phyloP scores from a whole-genome alignment of 108 stramenopile genomes.

The Cyclotella choctawhatcheeana region DNA sequence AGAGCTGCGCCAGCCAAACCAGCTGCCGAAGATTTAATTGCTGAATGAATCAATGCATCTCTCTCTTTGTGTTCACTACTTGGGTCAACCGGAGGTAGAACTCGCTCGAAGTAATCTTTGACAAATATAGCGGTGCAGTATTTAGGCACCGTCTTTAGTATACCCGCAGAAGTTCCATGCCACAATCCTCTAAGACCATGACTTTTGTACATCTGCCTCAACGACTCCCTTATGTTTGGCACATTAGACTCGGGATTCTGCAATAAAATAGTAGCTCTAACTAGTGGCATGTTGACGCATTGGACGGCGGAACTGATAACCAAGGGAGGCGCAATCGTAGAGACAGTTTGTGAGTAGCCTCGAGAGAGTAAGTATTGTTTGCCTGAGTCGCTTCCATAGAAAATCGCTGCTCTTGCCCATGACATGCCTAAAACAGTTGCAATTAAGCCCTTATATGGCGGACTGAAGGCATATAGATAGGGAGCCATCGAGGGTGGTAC shows the following conservation, averaged over 20 bases:
- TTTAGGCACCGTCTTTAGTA: conserved; percentile 98
- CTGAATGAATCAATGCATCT: conserved; percentile 82
- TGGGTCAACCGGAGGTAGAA: conserved; percentile 65
- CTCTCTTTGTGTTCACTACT: conserved; percentile 59
- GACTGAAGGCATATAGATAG: conserved; percentile 90
- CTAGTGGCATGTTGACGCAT: conserved; percentile 94
- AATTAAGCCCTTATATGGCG: conserved; percentile 93
- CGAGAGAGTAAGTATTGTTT: conserved; percentile 55
- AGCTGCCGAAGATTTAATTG: conserved; percentile 86
- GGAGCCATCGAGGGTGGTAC: conserved; percentile 36
- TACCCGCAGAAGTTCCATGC: conserved; percentile 94
- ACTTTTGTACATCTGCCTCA: conserved; percentile 77
- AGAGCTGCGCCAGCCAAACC: conserved; percentile 96
- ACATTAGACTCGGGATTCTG: conserved; percentile 86
- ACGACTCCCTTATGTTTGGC: conserved; percentile 69
- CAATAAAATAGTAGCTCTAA: conserved; percentile 89
- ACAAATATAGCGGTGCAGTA: conserved; percentile 93
- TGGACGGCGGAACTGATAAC: conserved; percentile 87
- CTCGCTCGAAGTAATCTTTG: conserved; percentile 83
- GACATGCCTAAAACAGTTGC: conserved; percentile 96
- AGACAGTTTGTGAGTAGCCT: conserved; percentile 44
- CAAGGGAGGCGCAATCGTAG: conserved; percentile 86
- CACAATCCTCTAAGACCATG: conserved; percentile 83
- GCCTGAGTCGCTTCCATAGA: conserved; percentile 91
- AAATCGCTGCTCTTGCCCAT: conserved; percentile 97